Percentiles rank a stretch among this genome's conserved stretches.
These are phyloP conservation scores for Inonotus hispidus DNA, from an alignment of 1,284 basidiomycete species.

Conservation along the genomic window DNA sequence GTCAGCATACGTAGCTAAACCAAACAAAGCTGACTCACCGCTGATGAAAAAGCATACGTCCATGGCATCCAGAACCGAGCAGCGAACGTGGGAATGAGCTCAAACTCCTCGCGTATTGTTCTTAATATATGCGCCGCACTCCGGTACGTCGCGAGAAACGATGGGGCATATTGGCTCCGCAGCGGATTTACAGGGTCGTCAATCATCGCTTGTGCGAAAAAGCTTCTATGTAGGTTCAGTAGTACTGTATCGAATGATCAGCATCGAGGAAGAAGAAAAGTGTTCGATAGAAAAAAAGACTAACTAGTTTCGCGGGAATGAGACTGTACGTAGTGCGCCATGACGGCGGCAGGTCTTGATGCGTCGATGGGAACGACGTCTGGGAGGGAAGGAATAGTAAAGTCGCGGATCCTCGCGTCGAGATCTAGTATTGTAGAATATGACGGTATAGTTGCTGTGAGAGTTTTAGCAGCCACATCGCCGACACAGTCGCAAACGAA, in stretches of 20 bases:
- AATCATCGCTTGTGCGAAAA: slow-evolving; percentile 66
- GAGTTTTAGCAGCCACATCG: slow-evolving; percentile 55
- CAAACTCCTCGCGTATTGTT: slow-evolving; percentile 49
- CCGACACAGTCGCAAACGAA: slow-evolving; percentile 63
- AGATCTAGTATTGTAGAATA: slow-evolving; percentile 69
- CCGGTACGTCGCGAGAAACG: slow-evolving; percentile 59
- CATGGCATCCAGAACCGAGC: slow-evolving; percentile 57
- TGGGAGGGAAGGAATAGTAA: slow-evolving; percentile 46
- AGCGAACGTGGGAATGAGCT: slow-evolving; percentile 44
- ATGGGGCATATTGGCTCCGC: slow-evolving; percentile 53
- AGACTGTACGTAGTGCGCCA: slow-evolving; percentile 46
- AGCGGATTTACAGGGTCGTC: slow-evolving; percentile 55
- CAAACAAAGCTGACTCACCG: slow-evolving; percentile 33
- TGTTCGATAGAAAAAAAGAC: slow-evolving; percentile 23
- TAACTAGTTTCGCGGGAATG: slow-evolving; percentile 53
- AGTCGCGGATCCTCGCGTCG: slow-evolving; percentile 64
- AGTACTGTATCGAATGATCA: slow-evolving; percentile 39
- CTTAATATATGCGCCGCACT: slow-evolving; percentile 54
- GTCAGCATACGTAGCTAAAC: slow-evolving; percentile 14
- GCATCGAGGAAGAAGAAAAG: not conserved
- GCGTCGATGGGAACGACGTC: slow-evolving; percentile 28
- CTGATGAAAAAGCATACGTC: slow-evolving; percentile 60
- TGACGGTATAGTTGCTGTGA: slow-evolving; percentile 56
- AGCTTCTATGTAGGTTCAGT: slow-evolving; percentile 62
- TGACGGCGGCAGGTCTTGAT: slow-evolving; percentile 31